Evolutionary conservation across 2,329 filamentous ascomycete species (phyloP), one percentile per base, ranked within the genome.

Genomic region (Bretziella fagacearum): DNA sequence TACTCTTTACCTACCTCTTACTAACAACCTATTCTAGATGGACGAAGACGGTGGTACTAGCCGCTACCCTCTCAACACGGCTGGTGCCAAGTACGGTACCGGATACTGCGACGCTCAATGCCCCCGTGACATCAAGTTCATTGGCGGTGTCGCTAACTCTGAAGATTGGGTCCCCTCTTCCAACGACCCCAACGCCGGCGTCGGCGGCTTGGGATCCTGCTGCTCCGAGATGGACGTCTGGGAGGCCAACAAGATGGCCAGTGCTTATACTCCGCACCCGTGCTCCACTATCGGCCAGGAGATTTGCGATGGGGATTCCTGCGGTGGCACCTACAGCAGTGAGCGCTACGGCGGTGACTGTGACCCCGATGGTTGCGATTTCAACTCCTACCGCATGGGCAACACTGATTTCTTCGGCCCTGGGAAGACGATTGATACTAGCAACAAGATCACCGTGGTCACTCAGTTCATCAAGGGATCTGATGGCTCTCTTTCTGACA

Each of bases 351-450:
- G 58, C 11, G 74, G 74, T 50, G 60, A 69, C 36, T 81, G 77
- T 52, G n/a, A n/a, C n/a, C n/a, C n/a, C n/a, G n/a, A n/a, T n/a
- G 77, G 77, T 18, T 81, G 77, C 55, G 76, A 79, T 57, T 78
- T 73, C 65, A 78, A 78, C 66, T 62, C 69, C 22, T 80, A 71
- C 69, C 74, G 75, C 55, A 67, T 74, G 63, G 76, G 74, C 37
- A 69, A 72, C 59, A 63, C 62, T 7, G 30, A 15, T 3, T 81
- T 79, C 64, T 80, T 72, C 60, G 77, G 75, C 30, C 61, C 66
- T 0, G 71, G 68, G 52, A 65, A 64, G 58, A 74, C 63, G 13
- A 65, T 81, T 52, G 69, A 79, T 58, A 77, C 73, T 44, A 68
- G 57, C 45, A 64, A 65, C 54, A 68, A 69, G 50, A 65, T 79